Percentiles rank a stretch among this genome's conserved stretches.
Conservation (phyloP, 208 protist species). For the Willaertia magna region DNA sequence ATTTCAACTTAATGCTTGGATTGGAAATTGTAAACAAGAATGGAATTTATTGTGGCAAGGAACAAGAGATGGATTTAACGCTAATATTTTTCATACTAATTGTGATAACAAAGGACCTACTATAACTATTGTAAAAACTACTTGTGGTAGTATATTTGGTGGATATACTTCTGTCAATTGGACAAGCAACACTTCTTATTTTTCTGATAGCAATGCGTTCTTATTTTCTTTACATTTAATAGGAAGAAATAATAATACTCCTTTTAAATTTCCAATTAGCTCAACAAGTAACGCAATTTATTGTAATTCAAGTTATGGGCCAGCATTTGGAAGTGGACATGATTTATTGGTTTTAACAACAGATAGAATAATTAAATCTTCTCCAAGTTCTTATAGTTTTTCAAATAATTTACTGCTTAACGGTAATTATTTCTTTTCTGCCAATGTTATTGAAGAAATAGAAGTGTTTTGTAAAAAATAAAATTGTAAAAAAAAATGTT, state of each 20-base stretch:
- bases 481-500: neutral
- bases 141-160: neutral
- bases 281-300: neutral
- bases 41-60: neutral
- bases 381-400: too few species aligned
- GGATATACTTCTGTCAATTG: neutral
- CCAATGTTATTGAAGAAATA: too few species aligned
- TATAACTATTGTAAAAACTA: slow-evolving; percentile 1
- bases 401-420: too few species aligned
- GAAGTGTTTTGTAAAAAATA: too few species aligned
- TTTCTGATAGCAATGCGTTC: neutral
- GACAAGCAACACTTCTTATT: neutral
- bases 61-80: neutral
- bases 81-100: neutral
- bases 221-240: neutral
- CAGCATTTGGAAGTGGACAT: neutral
- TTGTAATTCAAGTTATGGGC: neutral
- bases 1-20: too few species aligned
- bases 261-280: too few species aligned
- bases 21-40: too few species aligned
- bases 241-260: neutral
- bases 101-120: slow-evolving; percentile 1
- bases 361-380: too few species aligned
- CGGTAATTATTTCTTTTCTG: too few species aligned
- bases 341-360: too few species aligned